Conservation (phyloP, 148 eudicot species). For the Rhododendron simsii region DNA sequence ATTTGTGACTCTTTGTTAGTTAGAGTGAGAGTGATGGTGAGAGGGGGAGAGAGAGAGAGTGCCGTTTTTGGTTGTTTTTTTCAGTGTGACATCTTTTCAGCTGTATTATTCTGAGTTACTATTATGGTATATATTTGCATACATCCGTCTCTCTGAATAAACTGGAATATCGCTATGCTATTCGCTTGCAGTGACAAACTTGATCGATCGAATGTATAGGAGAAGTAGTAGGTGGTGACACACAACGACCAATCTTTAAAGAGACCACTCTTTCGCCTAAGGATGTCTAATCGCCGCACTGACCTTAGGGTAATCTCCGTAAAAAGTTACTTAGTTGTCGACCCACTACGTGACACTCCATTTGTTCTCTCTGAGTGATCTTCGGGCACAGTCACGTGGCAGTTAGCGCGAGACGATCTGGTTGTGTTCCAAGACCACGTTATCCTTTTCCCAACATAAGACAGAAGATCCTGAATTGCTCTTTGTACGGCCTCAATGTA, state of each 20-base stretch:
- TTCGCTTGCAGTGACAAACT: background rate
- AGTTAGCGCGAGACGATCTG: too few species aligned
- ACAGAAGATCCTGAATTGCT: background rate
- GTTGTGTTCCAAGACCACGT: background rate
- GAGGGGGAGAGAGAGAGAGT: background rate
- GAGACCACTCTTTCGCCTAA: too few species aligned
- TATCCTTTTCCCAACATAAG: background rate
- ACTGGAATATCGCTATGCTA: background rate
- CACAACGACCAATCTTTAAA: too few species aligned
- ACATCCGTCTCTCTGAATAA: background rate
- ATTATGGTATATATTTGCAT: background rate
- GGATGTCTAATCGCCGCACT: background rate
- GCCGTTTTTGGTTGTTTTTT: slow-evolving; percentile 5
- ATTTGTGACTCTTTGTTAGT: background rate
- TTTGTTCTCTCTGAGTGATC: too few species aligned
- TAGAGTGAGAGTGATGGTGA: background rate
- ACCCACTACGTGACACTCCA: background rate
- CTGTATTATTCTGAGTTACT: slow-evolving; percentile 18
- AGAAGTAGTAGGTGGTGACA: too few species aligned
- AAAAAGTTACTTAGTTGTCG: background rate
- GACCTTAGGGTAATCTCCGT: background rate
- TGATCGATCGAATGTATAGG: background rate
- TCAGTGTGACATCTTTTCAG: slow-evolving; percentile 16
- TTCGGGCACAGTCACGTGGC: too few species aligned
- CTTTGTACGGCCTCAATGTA: background rate